These are phyloP conservation scores for Syzygium jambos DNA, from an alignment of 345 rosid species.

Conservation along the genomic window DNA sequence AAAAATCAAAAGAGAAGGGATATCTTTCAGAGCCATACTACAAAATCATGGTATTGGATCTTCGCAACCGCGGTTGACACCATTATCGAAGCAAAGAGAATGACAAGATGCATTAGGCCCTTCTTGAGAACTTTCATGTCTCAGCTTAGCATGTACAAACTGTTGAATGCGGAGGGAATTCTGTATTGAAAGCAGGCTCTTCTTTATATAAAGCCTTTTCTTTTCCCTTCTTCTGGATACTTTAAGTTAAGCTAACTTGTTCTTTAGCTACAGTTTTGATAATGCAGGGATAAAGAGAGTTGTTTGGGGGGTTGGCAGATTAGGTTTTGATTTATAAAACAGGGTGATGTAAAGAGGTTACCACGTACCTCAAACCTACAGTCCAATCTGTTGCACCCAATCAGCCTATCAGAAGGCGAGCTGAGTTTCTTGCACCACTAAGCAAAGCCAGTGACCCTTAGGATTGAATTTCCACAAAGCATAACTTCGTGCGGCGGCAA, in stretches of 20 bases:
- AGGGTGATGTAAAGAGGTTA: background rate
- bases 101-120: background rate
- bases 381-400: background rate
- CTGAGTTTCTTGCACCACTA: background rate
- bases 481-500: background rate
- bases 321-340: background rate
- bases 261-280: background rate
- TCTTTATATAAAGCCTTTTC: background rate
- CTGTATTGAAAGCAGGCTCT: background rate
- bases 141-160: background rate
- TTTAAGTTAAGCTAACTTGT: background rate
- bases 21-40: constrained; percentile 33
- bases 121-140: background rate
- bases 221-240: background rate
- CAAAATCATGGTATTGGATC: constrained; percentile 56
- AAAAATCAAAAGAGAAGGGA: background rate
- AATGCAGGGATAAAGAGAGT: background rate
- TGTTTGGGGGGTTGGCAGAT: background rate
- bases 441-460: background rate
- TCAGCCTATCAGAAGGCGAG: background rate
- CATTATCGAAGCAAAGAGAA: constrained; percentile 27
- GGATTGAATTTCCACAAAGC: background rate
- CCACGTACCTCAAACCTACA: background rate
- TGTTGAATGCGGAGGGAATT: background rate
- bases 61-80: constrained; percentile 18